These are phyloP conservation scores for Tolypocladium ovalisporum DNA, from an alignment of 2,329 filamentous ascomycete species.

Conservation along the genomic window DNA sequence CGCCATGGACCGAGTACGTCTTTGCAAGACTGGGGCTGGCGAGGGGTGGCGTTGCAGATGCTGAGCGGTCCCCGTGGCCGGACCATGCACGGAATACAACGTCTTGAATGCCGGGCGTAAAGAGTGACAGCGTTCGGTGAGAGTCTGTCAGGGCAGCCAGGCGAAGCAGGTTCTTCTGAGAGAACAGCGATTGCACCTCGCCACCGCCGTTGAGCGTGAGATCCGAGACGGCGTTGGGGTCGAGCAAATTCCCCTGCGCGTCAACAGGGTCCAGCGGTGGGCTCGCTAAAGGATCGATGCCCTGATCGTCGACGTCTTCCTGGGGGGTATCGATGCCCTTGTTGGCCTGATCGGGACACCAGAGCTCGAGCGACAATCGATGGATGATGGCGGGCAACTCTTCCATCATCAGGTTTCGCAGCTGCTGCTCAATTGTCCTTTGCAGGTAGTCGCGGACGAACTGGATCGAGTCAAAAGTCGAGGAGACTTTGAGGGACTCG, in stretches of 20 bases:
- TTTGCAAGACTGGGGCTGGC: slow-evolving; percentile 46
- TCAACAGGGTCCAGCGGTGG: slow-evolving; percentile 77
- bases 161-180: slow-evolving; percentile 82
- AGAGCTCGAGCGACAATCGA: slow-evolving; percentile 74
- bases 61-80: slow-evolving; percentile 59
- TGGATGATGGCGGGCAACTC: slow-evolving; percentile 96
- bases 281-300: slow-evolving; percentile 70
- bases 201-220: slow-evolving; percentile 69
- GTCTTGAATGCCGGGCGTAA: slow-evolving; percentile 82
- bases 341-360: slow-evolving; percentile 69
- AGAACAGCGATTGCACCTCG: slow-evolving; percentile 84
- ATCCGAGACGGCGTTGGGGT: slow-evolving; percentile 63
- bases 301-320: slow-evolving; percentile 43
- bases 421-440: slow-evolving; percentile 85
- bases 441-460: slow-evolving; percentile 97
- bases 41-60: slow-evolving; percentile 38
- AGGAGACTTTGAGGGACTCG: slow-evolving; percentile 95
- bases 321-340: slow-evolving; percentile 37
- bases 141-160: slow-evolving; percentile 77
- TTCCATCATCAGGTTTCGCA: slow-evolving; percentile 94
- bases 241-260: slow-evolving; percentile 64
- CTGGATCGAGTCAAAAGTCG: slow-evolving; percentile 96
- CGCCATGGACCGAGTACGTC: slow-evolving; percentile 49
- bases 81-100: slow-evolving; percentile 91
- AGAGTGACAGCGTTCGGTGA: slow-evolving; percentile 80